Base-by-base conservation (phyloP, 2,329 filamentous ascomycete species). In the Chalara sp. region DNA sequence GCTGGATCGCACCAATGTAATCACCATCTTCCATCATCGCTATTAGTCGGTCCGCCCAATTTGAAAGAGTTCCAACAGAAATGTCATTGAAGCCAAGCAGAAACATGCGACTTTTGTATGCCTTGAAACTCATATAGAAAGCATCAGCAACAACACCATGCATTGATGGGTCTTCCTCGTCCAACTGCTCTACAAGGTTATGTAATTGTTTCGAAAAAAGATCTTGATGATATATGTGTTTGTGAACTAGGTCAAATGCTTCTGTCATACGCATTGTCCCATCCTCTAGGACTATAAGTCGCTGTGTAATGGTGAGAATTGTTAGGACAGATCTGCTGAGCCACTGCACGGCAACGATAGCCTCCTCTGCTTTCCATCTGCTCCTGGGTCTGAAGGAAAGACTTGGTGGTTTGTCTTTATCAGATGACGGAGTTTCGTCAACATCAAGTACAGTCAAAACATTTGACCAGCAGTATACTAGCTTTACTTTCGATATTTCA, bases 391-490 rank as follows among this genome's bases (percentile, higher is more conserved):
- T 83, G 69, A 99, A 99, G 43, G 79, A 81, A 28, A 97, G 79
- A 44, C 77, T 83, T 1, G 89, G 80, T 4, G 87, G 88, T 61
- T 89, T 90, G 58, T 92, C 86, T 55, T 81, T 83, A 58, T 89
- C 83, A 11, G 82, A 78, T 0, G 78, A 70, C 21, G 78, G 76
- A 10, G 84, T 74, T 59, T 93, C 86, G 47, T 92, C 84, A 8
- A 97, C 82, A 56, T 99, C 93, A 29, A 99, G 72, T 5, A 99
- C 84, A 0, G 91, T 97, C 57, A 99, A 72, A n/a, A 97, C 83
- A 62, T 97, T 97, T 2, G 93, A 97, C 93, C 93, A 99, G 68
- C 91, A 96, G 70, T 99, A 99, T 0, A 89, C 92, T 13, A 99
- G 78, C 67, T 99, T 97, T 37, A 86, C 87, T 63, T 84, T 86